Base-by-base conservation (phyloP, 805 yeast species). In the Saccharomycodes ludwigii region DNA sequence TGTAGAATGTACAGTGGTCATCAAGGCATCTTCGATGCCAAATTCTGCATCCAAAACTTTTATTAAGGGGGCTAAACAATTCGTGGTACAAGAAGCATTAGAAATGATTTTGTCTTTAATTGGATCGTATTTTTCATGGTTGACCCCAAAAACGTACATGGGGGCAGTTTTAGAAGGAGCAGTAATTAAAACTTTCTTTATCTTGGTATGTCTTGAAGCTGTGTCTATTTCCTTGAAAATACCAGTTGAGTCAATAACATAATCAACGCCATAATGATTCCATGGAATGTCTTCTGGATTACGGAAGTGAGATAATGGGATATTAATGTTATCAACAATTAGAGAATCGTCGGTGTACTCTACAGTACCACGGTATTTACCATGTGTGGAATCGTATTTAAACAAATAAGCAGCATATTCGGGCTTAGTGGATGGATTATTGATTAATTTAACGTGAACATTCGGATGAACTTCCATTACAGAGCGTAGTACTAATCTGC, bases 1-100 rank as follows among this genome's bases (percentile, higher is more conserved):
- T 66, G 82, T 79, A 58, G 95, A 81, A 75, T 84, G 95, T 46
- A 84, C 86, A 42, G 95, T 84, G 65, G 95, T 84, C 95, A 84
- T 84, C 57, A 84, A 71, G 65, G 93, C 95, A 63, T 82, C 84
- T 56, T 77, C 81, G 52, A 84, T 76, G 42, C 94, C 93, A 60
- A 77, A 84, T 52, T 61, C 65, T 61, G 84, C 93, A 70, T 84
- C 71, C 56, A 84, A 60, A 49, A 81, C 80, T 74, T 84, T 84
- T 59, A 93, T 93, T 54, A 84, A 71, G 57, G 95, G 95, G 48
- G 95, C 95, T 57, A 84, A 67, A 71, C 95, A 80, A 74, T 84
- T 84, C 58, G 95, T 84, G 60, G 95, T 84, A 73, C 95, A 84
- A 31, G 95, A 84, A 44, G 95, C 95, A 63, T 84, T 84, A 45